Percentiles rank a stretch among this genome's conserved stretches.
These are phyloP conservation scores for Podospora conica DNA, from an alignment of 495 filamentous ascomycete species.

Conservation along the genomic window DNA sequence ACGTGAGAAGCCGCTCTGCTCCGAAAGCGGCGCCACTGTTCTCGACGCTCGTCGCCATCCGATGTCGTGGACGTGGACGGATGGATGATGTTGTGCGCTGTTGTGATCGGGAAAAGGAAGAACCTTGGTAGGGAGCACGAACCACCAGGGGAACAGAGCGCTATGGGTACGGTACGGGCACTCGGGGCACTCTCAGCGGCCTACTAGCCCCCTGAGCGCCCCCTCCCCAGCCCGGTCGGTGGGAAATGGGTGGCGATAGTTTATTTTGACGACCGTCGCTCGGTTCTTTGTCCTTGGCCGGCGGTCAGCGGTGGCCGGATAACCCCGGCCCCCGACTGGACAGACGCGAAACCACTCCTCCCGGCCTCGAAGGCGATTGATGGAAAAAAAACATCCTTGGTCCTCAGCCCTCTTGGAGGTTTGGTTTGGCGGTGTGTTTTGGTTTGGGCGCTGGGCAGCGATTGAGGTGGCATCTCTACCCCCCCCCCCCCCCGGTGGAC, in stretches of 20 bases:
- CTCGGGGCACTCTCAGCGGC: no score
- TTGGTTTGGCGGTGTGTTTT: background rate
- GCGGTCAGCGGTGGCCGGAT: background rate
- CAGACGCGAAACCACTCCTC: background rate
- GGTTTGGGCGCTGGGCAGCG: background rate
- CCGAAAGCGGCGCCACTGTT: background rate
- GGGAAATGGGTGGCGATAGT: conserved; percentile 6
- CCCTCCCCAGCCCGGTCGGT: background rate
- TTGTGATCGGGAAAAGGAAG: no score
- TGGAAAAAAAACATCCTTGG: no score
- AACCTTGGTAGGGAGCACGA: background rate
- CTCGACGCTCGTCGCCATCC: background rate
- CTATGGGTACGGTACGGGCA: background rate
- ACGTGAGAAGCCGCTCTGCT: background rate
- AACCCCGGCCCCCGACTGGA: background rate
- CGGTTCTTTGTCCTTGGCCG: background rate
- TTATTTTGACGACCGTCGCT: conserved; percentile 6
- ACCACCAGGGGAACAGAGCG: background rate
- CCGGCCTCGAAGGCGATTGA: background rate
- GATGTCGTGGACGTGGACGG: background rate
- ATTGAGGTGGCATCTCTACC: no score
- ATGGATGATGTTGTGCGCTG: background rate
- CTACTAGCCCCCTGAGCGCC: no score
- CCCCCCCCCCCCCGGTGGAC: no score
- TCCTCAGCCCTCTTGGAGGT: no score